Conservation (phyloP, 176 grass and related monocot genomes). For the Zoysia japonica region DNA sequence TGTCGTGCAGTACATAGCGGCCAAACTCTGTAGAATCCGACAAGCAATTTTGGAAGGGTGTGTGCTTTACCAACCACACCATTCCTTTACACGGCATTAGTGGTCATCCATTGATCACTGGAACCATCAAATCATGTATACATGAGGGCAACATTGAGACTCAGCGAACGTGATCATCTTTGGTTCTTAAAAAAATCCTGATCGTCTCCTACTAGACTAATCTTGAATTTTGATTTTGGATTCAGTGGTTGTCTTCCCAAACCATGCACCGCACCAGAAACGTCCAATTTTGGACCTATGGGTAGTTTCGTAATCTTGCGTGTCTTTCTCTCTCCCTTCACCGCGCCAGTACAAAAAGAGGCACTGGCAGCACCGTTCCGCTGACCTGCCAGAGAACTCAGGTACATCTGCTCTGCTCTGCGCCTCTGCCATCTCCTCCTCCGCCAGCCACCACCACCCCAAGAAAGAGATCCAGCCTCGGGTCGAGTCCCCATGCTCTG, state of each 20-base stretch:
- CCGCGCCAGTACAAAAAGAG: not conserved
- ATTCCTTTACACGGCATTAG: not conserved
- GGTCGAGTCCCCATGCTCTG: constrained; percentile 53
- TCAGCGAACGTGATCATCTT: not conserved
- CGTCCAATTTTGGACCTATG: not conserved
- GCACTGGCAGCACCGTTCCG: constrained; percentile 17
- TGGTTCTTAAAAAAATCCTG: not conserved
- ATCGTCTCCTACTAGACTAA: not conserved
- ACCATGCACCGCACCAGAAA: not conserved
- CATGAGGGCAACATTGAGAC: not conserved
- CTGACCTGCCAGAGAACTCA: constrained; percentile 18
- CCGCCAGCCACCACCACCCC: not conserved
- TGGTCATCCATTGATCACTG: not conserved
- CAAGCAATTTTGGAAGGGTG: not conserved
- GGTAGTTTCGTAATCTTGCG: not conserved
- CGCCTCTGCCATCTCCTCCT: constrained; percentile 41
- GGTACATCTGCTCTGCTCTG: not conserved
- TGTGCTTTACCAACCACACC: not conserved
- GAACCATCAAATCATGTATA: not conserved
- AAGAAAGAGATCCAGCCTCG: not conserved
- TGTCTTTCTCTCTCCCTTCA: not conserved
- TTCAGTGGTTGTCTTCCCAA: not conserved
- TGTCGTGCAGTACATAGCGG: not conserved
- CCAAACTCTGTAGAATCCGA: not conserved
- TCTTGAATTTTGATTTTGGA: not conserved